Base-by-base conservation (phyloP, 139 green algal species). In the Coelastrella sp. region DNA sequence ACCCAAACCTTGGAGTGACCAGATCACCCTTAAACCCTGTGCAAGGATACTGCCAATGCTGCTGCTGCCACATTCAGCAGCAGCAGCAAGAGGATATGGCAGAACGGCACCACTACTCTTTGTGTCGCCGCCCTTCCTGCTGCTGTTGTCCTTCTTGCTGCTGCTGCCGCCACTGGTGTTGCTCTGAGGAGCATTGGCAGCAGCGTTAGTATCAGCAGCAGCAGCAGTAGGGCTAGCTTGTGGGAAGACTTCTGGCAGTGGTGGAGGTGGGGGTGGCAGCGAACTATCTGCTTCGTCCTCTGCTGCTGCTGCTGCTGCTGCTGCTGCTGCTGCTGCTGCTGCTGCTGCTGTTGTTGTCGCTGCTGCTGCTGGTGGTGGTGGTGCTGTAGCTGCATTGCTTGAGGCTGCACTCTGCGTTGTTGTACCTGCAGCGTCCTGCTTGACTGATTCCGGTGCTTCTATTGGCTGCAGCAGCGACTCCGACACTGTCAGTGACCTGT, bases 111-210 rank as follows among this genome's bases (percentile, higher is more conserved):
- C 19, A 50, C 4, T 45, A 45, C 37, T 32, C 37, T 38, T 35
- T 35, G 34, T 83, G 75, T 32, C 71, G 75, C 37, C 71, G 75
- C 75, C 71, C 32, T 40, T 79, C 41, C 40, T 79, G 71, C 41
- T 79, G 43, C 43, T 23, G 62, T n/a, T n/a, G n/a, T n/a, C n/a
- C n/a, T n/a, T n/a, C n/a, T 32, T 13, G 21, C 23, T 37, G 45
- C 74, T 57, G 75, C 73, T 35, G 48, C 17, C 17, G 4, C 73
- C 60, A 34, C 15, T 37, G 57, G 37, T 37, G 15, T 57, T 8
- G 63, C 30, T 17, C 63, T 34, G 30, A 57, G 17, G 27, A 79
- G 34, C 69, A 79, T 34, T 15, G 17, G 9, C 38, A 79, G 43
- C 41, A 45, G 34, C 69, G 57, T 34, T 15, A 50, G 9, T 17